These are phyloP conservation scores for Fraxinus cuspidata DNA, from an alignment of 257 asterid genomes.

Conservation along the genomic window DNA sequence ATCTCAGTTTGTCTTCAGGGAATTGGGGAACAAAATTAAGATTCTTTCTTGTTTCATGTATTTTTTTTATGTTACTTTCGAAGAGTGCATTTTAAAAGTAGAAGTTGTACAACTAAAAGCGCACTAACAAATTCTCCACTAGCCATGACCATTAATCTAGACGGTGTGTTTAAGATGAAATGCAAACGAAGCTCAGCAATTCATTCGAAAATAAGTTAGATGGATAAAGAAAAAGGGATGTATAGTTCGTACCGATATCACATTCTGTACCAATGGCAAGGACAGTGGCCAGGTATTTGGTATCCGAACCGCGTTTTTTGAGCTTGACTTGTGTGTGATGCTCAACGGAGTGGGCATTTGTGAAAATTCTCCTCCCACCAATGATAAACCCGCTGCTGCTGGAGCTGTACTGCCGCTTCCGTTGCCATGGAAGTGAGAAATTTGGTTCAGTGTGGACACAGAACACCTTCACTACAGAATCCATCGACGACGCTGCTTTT, in stretches of 20 bases:
- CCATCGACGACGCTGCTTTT: conserved; percentile 74
- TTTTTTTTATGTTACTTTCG: neutral
- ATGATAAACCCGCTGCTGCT: conserved; percentile 91
- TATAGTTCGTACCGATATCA: conserved; percentile 66
- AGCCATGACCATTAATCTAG: neutral
- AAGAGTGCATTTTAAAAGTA: neutral
- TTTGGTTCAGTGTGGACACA: conserved; percentile 90
- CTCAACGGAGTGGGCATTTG: conserved; percentile 95
- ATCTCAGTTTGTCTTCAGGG: neutral
- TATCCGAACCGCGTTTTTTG: conserved; percentile 95
- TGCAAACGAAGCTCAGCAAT: neutral
- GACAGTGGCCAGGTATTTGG: conserved; percentile 81
- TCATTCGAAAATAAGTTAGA: neutral
- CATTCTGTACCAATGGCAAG: conserved; percentile 95
- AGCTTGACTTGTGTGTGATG: conserved; percentile 92
- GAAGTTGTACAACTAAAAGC: neutral
- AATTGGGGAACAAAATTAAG: neutral
- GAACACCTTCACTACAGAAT: conserved; percentile 89
- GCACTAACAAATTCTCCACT: neutral
- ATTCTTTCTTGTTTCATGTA: neutral
- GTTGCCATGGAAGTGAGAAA: conserved; percentile 95
- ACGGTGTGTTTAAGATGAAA: neutral
- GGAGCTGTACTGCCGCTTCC: conserved; percentile 88
- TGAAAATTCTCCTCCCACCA: conserved; percentile 78
- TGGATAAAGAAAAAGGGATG: no score